These are phyloP conservation scores for Blastocystis sp. DNA, from an alignment of 352 stramenopile species.

Conservation along the genomic window DNA sequence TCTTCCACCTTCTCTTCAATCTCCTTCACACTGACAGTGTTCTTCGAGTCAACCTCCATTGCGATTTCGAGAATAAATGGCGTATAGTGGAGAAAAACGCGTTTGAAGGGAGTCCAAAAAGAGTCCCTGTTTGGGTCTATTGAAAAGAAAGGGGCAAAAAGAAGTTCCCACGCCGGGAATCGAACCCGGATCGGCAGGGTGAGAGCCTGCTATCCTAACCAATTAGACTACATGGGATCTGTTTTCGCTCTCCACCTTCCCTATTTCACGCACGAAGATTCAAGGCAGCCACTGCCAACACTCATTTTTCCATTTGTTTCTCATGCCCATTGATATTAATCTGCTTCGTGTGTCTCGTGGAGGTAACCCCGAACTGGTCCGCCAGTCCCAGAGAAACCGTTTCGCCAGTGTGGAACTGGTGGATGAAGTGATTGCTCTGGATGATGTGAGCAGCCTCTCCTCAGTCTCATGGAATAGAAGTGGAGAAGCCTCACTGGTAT, in stretches of 20 bases:
- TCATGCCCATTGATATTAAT: conserved; percentile 86
- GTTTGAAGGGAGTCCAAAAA: conserved; percentile 5
- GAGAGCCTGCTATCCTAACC: too few relatives aligned
- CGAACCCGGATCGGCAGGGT: too few relatives aligned
- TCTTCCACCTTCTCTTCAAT: not conserved
- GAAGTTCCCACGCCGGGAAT: not conserved
- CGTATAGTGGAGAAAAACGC: conserved; percentile 1
- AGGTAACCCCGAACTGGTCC: conserved; percentile 81
- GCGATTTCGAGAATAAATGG: not conserved
- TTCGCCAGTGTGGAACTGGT: conserved; percentile 80
- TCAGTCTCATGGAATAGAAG: conserved; percentile 7
- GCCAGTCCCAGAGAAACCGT: conserved; percentile 79
- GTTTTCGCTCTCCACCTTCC: not conserved
- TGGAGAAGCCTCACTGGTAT: conserved; percentile 27
- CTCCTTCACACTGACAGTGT: conserved; percentile 1
- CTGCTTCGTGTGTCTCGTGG: conserved; percentile 80
- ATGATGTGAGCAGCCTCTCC: conserved; percentile 73
- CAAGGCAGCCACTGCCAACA: not conserved
- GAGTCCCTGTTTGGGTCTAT: not conserved
- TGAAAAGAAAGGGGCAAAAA: not conserved
- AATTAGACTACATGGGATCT: conserved; percentile 10
- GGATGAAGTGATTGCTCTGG: conserved; percentile 81
- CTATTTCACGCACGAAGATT: not conserved
- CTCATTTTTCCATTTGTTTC: not conserved
- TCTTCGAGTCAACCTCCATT: conserved; percentile 34